Base-by-base conservation (phyloP, 2,329 filamentous ascomycete genomes). In the Botrytis deweyae region DNA sequence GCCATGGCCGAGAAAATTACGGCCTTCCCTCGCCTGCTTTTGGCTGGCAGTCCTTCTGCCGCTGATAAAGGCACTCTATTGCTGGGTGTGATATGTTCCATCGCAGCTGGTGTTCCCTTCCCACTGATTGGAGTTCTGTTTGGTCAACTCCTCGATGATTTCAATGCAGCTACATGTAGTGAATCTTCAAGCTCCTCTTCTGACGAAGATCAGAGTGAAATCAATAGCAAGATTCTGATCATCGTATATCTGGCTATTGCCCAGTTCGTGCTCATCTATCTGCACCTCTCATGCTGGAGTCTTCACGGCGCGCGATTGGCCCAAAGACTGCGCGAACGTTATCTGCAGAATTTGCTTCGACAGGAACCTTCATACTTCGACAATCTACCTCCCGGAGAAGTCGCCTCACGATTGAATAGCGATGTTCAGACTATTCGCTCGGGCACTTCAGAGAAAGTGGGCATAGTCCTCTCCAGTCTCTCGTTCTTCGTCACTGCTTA, bases 171-270 rank as follows among this genome's bases (percentile, higher is more conserved):
- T 33, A 86, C 87, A n/a, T 78, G 76, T 71, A 72, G 55, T 29
- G 67, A 70, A 22, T 71, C 69, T n/a, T 49, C 72, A 25, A 61
- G 64, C 18, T 58, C 65, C 16, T 72, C 73, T 25, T 59, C 64
- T 3, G n/a, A 55, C 38, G 42, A 58, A 18, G 64, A 74, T 18
- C 68, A 74, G 10, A 46, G 69, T 36, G 74, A 55, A 22, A 72
- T 78, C 71, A 74, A 74, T 42, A 71, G 44, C 58, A 91, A 89
- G 78, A 87, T 93, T 58, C 80, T 92, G 79, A 77, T 87, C 66
- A 84, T 92, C 36, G 86, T 91, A 22, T 91, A 90, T 79, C 85
- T 93, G 55, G 88, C 88, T 33, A 87, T 91, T 73, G 90, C 86
- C 42, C 87, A 88, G 74, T 90, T 93, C 77, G 84, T 85, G 58